Base-by-base conservation (phyloP, 2,329 filamentous ascomycete species). In the Pleomassaria siparia region DNA sequence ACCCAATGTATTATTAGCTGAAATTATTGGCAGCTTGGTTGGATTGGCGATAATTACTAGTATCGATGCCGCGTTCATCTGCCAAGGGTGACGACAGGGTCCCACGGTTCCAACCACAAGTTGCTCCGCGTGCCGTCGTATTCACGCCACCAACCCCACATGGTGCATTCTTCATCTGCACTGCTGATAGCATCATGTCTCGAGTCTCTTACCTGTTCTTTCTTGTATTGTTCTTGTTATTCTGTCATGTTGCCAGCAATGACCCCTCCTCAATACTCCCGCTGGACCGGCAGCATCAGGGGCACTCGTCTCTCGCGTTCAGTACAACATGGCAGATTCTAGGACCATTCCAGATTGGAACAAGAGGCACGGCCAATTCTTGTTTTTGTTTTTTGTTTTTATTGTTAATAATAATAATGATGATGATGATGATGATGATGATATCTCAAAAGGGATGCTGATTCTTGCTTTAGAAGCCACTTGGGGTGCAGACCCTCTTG, bases 401-500 rank as follows among this genome's bases (percentile, higher is more conserved):
- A n/a, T n/a, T n/a, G n/a, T n/a, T n/a, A n/a, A n/a, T n/a, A n/a
- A n/a, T n/a, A n/a, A n/a, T n/a, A n/a, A n/a, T n/a, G n/a, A n/a
- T n/a, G n/a, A n/a, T n/a, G n/a, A n/a, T n/a, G n/a, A n/a, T n/a
- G 32, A 26, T 36, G 1, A 29, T 15, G 16, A 41, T 36, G 15
- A 15, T 42, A 39, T 26, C 43, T 20, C 22, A 36, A 41, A 37
- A 22, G 37, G 13, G 24, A 40, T 51, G 37, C 54, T 67, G 37
- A 62, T 46, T 28, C 15, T 32, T 42, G 20, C 1, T 37, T 24
- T 47, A 82, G 81, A 83, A 67, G 78, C 78, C 18, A 69, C 77
- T 21, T 84, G 80, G 80, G 80, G 80, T 30, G 75, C 80, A 25
- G 81, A 84, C 67, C 81, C 80, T 29, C 68, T 83, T 32, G 80